A percentile compares a stretch with the other conserved stretches of the same genome.
Conservation (phyloP, 257 asterid species). For the Nicotiana paniculata region DNA sequence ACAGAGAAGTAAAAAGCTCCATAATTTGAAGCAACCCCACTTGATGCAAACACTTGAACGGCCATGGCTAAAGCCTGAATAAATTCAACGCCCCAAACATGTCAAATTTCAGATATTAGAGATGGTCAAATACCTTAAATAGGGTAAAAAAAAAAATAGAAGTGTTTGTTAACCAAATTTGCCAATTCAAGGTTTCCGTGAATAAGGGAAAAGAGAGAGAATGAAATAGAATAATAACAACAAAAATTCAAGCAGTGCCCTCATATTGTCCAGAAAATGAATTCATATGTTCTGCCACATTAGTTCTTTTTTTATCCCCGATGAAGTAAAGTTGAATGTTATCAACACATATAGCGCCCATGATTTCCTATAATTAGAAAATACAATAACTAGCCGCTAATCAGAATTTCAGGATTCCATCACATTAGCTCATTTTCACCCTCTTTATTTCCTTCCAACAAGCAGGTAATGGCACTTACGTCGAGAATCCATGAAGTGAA, state of each 20-base stretch:
- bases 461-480: neutral
- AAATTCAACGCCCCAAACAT: neutral
- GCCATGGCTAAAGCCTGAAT: constrained; percentile 68
- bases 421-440: neutral
- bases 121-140: neutral
- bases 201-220: neutral
- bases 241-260: neutral
- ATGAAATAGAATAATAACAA: no score
- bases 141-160: neutral
- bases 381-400: neutral
- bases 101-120: neutral
- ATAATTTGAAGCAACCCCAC: constrained; percentile 34
- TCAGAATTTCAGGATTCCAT: neutral
- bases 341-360: neutral
- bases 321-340: neutral
- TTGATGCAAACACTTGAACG: constrained; percentile 72
- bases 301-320: neutral
- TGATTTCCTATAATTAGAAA: neutral
- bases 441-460: neutral
- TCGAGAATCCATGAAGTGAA: neutral
- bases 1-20: constrained; percentile 47
- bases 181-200: neutral
- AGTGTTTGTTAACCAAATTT: neutral
- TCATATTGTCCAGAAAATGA: neutral
- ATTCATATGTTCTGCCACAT: neutral